Evolutionary conservation across 2,329 filamentous ascomycete genomes (phyloP).

Genomic region (Ophiostoma piceae): DNA sequence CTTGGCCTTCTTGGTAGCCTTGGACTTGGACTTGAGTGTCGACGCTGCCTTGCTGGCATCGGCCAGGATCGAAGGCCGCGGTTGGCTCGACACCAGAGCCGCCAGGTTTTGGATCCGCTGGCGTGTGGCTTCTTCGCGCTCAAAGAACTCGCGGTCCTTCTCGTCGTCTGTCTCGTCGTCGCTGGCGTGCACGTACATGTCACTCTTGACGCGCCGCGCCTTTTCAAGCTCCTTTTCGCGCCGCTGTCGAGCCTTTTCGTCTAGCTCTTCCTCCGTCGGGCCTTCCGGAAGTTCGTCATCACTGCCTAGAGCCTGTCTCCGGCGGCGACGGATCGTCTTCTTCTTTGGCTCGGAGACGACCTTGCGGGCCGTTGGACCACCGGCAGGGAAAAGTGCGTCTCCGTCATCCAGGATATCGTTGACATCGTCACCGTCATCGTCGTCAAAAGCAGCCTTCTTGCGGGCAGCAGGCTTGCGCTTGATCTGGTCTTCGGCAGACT

Average conservation of each 20-base stretch:
- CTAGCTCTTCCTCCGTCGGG: conserved; percentile 54
- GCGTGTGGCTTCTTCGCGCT: conserved; percentile 61
- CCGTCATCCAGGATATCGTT: conserved; percentile 42
- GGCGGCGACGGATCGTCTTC: conserved; percentile 52
- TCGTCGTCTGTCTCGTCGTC: conserved; percentile 88
- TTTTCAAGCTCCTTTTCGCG: conserved; percentile 70
- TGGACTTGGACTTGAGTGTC: not conserved
- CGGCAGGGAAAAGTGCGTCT: conserved; percentile 62
- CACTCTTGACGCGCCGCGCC: conserved; percentile 74
- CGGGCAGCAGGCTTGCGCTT: conserved; percentile 59
- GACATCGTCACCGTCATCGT: conserved; percentile 40
- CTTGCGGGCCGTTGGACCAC: conserved; percentile 57
- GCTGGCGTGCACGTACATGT: conserved; percentile 71
- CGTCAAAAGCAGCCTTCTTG: conserved; percentile 34
- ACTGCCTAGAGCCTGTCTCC: conserved; percentile 40
- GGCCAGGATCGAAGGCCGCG: not conserved
- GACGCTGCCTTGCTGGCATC: not conserved
- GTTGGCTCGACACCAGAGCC: not conserved
- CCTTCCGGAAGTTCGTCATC: conserved; percentile 39
- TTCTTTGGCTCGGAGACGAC: conserved; percentile 47
- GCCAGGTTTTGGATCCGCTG: conserved; percentile 41
- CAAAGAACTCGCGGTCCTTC: conserved; percentile 68
- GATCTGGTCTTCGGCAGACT: conserved; percentile 71
- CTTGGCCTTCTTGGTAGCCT: conserved; percentile 12
- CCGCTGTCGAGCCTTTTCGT: conserved; percentile 57